phyloP scores from a whole-genome alignment of 2,329 filamentous ascomycete genomes.

The Ophiostoma angusticollis region DNA sequence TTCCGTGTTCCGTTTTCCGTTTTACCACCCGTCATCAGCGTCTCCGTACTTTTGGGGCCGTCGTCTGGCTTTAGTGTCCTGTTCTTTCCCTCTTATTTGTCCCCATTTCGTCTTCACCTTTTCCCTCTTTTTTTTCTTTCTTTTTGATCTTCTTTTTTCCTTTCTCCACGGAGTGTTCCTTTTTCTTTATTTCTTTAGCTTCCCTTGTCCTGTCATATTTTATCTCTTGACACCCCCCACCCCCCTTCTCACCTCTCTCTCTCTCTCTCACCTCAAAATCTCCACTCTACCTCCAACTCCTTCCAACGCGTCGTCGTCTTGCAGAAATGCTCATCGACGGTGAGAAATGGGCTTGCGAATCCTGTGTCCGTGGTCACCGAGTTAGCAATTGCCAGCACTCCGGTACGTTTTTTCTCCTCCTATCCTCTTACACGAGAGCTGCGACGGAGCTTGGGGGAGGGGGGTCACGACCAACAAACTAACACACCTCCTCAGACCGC shows the following conservation, averaged over 20 bases:
- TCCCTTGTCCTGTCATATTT: neutral
- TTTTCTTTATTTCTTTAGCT: neutral
- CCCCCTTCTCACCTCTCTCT: neutral
- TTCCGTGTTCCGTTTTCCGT: constrained; percentile 8
- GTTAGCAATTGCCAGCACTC: constrained; percentile 97
- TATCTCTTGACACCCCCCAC: constrained; percentile 1
- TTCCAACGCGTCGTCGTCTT: constrained; percentile 7
- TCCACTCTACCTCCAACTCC: constrained; percentile 7
- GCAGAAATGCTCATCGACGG: constrained; percentile 70
- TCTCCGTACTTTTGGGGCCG: constrained; percentile 6
- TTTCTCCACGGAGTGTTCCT: neutral
- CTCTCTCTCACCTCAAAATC: constrained; percentile 6
- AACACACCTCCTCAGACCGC: constrained; percentile 48
- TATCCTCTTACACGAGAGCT: neutral
- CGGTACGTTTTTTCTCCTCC: constrained; percentile 54
- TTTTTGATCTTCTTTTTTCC: constrained; percentile 2
- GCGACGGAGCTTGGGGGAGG: too few species aligned
- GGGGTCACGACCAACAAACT: neutral
- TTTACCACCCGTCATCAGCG: constrained; percentile 8
- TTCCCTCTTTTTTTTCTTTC: neutral
- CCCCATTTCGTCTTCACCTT: neutral
- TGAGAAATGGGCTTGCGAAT: constrained; percentile 96
- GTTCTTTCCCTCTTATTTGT: neutral
- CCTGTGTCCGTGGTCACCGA: constrained; percentile 94
- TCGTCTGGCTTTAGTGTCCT: neutral